phyloP scores from a whole-genome alignment of 169 alveolate species.

The Eimeria maxima region DNA sequence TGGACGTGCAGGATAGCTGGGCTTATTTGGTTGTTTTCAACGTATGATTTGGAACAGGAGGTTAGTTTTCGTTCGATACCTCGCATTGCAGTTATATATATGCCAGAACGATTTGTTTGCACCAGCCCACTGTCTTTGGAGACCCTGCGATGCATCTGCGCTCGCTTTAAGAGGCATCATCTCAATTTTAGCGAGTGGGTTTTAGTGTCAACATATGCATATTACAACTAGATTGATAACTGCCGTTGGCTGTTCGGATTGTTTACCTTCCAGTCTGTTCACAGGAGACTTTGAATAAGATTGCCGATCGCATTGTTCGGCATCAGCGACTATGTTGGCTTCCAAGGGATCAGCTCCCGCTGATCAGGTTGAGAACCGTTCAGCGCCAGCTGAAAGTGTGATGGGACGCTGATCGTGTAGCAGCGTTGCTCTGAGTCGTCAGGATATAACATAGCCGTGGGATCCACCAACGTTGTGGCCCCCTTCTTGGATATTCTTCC shows the following conservation, averaged over 20 bases:
- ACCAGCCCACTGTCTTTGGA: background rate
- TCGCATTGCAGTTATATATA: background rate
- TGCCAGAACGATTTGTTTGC: background rate
- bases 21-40: background rate
- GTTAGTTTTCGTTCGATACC: background rate
- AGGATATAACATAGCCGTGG: background rate
- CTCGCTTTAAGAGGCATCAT: background rate
- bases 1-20: background rate
- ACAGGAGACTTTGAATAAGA: background rate
- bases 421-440: background rate
- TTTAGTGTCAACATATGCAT: background rate
- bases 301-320: background rate
- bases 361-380: background rate
- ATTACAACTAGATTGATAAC: background rate
- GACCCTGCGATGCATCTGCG: background rate
- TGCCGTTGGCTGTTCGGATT: background rate
- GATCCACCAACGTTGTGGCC: background rate
- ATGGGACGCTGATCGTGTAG: background rate
- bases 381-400: background rate
- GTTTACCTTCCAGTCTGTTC: background rate
- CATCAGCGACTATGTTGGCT: background rate
- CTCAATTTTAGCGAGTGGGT: background rate
- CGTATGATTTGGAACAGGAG: background rate
- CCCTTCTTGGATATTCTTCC: background rate
- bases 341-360: background rate